Conservation (phyloP, 306 rosid species). For the Citrullus mucosospermus region DNA sequence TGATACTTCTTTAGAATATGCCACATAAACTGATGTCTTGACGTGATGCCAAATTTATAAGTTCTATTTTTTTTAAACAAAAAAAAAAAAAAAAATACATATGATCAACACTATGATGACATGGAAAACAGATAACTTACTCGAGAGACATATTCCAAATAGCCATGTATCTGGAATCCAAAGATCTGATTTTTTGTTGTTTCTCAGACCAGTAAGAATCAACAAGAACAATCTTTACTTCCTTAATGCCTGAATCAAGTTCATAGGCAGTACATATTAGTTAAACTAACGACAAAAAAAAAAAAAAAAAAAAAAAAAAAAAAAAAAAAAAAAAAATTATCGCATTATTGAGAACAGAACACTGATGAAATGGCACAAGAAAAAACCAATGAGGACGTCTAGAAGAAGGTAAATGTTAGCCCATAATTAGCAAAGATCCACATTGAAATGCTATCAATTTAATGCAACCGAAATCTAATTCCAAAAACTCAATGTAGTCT, state of each 20-base stretch:
- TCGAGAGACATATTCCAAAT: conserved; percentile 28
- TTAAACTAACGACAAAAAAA: not conserved
- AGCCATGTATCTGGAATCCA: conserved; percentile 50
- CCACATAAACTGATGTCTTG: not conserved
- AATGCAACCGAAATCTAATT: not conserved
- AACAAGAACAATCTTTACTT: conserved; percentile 53
- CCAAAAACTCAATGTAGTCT: not conserved
- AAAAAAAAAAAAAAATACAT: not conserved
- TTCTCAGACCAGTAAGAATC: conserved; percentile 58
- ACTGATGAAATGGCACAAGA: not conserved
- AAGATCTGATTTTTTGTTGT: conserved; percentile 43
- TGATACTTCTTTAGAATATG: not conserved
- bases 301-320: not conserved
- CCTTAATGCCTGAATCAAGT: conserved; percentile 51
- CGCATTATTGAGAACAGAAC: not conserved
- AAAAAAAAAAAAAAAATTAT: not conserved
- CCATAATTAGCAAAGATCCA: not conserved
- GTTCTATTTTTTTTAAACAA: not conserved
- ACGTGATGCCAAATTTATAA: not conserved
- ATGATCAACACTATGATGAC: not conserved
- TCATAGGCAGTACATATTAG: conserved; percentile 8
- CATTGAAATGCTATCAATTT: not conserved
- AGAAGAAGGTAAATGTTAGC: not conserved
- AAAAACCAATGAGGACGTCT: not conserved
- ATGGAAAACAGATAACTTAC: conserved; percentile 33